Evolutionary conservation across 805 yeast species (phyloP).

Genomic region (Ogataea salicorniae): DNA sequence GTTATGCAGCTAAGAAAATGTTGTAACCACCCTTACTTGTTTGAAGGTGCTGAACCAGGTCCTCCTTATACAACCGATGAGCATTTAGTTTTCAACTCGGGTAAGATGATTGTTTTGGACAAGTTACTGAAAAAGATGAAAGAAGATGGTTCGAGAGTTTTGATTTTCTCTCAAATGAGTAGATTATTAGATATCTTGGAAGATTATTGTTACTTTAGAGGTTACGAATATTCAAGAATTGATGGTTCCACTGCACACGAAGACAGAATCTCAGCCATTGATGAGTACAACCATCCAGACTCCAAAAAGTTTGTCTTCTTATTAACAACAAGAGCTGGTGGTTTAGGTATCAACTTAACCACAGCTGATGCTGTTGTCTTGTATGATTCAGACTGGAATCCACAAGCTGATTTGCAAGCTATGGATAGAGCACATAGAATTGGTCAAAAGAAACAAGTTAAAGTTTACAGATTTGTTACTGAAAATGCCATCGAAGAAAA

Average conservation of each 20-base stretch:
- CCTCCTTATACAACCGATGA: slow-evolving; percentile 97
- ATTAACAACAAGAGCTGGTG: slow-evolving; percentile 95
- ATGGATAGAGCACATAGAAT: slow-evolving; percentile 98
- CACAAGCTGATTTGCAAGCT: slow-evolving; percentile 96
- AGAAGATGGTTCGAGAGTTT: slow-evolving; percentile 78
- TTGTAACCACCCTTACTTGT: slow-evolving; percentile 94
- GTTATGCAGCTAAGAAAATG: slow-evolving; percentile 97
- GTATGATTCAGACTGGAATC: slow-evolving; percentile 96
- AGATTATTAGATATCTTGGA: slow-evolving; percentile 84
- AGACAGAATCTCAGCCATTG: slow-evolving; percentile 88
- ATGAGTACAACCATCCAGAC: slow-evolving; percentile 79
- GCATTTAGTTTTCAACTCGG: slow-evolving; percentile 84
- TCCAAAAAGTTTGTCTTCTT: slow-evolving; percentile 80
- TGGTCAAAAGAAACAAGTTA: slow-evolving; percentile 94
- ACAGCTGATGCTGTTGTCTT: slow-evolving; percentile 86
- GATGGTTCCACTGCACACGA: slow-evolving; percentile 94
- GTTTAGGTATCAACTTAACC: slow-evolving; percentile 88
- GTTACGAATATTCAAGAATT: slow-evolving; percentile 81
- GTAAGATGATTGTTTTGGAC: slow-evolving; percentile 86
- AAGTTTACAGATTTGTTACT: slow-evolving; percentile 87
- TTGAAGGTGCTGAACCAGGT: slow-evolving; percentile 99
- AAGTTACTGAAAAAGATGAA: slow-evolving; percentile 69
- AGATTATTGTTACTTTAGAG: slow-evolving; percentile 85
- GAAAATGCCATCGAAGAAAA: slow-evolving; percentile 96
- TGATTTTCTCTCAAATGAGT: slow-evolving; percentile 92